Evolutionary conservation across 1,284 basidiomycete species (phyloP), one percentile per base, ranked within the genome.

Genomic region (Ceratobasidium sp.): DNA sequence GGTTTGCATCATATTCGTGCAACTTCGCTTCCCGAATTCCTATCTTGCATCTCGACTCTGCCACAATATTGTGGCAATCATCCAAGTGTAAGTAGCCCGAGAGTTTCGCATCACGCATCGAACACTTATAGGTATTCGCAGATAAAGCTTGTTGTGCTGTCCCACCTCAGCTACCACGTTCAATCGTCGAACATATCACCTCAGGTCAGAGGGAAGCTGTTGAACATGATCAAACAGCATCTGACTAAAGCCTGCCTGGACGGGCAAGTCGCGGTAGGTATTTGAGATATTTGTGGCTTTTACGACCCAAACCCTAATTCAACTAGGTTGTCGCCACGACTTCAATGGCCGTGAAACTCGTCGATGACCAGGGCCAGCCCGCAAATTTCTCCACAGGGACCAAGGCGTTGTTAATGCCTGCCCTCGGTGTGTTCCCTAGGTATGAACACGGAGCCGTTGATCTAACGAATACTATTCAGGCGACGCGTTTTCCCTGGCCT

Each of bases 341-440:
- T 22, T 67, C 64, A 29, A 67, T 67, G 64, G 50, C 64, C 40
- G 52, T 53, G 29, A 67, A 67, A 31, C 40, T 67, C 0, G 40
- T 67, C 13, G 52, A 67, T 20, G 64, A 67, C 12, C 27, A 67
- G n/a, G 64, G 64, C 38, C 64, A 67, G 40, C 52, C 64, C 17
- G 64, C 64, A 8, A 67, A 67, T 22, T 67, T 67, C 27, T 54
- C 64, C n/a, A 67, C 64, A 45, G 52, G 64, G 20, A 67, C 64
- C 52, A 67, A 67, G 42, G 64, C 64, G 12, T 45, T 67, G 29
- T 42, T 67, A 4, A 25, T 67, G 38, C 64, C 64, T 43, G 38
- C 52, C 27, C 64, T 67, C 20, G 64, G 64, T 55, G 32, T n/a
- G 64, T 35, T 3, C 27, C 62, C 27, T 54, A 20, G n/a, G 40